Conservation (phyloP, 768 basidiomycete species). For the Auricularia heimuer region DNA sequence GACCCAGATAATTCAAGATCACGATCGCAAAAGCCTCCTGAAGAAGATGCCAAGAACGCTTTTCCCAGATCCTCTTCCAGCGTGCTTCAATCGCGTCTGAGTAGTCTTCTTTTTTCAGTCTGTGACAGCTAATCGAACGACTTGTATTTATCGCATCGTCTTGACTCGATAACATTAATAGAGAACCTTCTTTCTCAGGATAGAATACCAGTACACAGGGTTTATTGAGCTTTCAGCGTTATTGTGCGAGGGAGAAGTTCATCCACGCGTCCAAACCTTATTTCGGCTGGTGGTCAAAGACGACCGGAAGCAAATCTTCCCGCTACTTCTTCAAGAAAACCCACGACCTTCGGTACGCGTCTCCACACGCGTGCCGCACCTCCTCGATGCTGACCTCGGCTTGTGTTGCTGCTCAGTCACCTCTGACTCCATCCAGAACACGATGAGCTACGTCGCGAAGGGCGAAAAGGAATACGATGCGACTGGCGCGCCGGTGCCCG, state of each 20-base stretch:
- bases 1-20: slow-evolving; percentile 33
- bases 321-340: not conserved
- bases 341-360: not conserved
- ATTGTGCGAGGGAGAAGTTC: not conserved
- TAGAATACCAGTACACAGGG: too few species aligned
- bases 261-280: not conserved
- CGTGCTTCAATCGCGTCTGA: not conserved
- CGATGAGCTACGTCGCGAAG: slow-evolving; percentile 98
- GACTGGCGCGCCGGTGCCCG: slow-evolving; percentile 72
- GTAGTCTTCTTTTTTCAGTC: not conserved
- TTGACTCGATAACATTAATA: too few species aligned
- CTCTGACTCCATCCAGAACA: slow-evolving; percentile 16
- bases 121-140: too few species aligned
- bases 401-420: not conserved
- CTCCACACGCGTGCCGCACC: not conserved
- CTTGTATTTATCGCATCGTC: too few species aligned
- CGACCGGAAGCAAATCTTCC: not conserved
- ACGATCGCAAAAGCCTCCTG: slow-evolving; percentile 38
- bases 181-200: too few species aligned
- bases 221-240: not conserved
- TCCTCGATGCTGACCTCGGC: not conserved
- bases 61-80: slow-evolving; percentile 18
- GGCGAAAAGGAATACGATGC: slow-evolving; percentile 97
- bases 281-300: not conserved
- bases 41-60: slow-evolving; percentile 42